Base-by-base conservation (phyloP, 768 basidiomycete genomes). In the Calocera viscosa region DNA sequence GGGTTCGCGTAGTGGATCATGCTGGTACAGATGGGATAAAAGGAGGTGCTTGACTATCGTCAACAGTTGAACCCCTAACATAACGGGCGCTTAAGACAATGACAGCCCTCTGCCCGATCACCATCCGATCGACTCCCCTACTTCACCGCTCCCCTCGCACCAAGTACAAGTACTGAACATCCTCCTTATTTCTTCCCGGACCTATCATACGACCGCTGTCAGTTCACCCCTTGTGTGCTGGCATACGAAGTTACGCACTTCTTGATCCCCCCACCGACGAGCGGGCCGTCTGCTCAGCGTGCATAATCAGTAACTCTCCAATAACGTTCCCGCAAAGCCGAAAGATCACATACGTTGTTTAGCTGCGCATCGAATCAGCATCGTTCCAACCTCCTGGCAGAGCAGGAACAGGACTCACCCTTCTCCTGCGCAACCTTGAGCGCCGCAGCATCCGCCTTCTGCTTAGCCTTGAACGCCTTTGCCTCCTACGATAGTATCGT, bases 191-290 rank as follows among this genome's bases (percentile, higher is more conserved):
- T 60, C 53, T 60, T 60, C 14, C 53, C 53, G 16, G 53, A 60
- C 53, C 26, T 28, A 10, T 19, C 22, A 26, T 49, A 14, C 35
- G 14, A 30, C 53, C 30, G 14, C 53, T 60, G 30, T 60, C 30
- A 60, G 30, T 5, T 16, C 5, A 2, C 2, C 14, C 11, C 10
- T 26, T 5, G 11, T 32, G 30, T 30, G 53, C 26, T 16, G 22
- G 30, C 14, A 60, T 5, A 22, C n/a, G n/a, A n/a, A n/a, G n/a
- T 2, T 28, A 81, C 87, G 72, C 77, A 91, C 90, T 92, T 92
- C 83, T 92, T 91, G 81, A 92, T 90, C 28, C 91, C 89, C 49
- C 83, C 85, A 64, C 84, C 72, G 32, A 67, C 84, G 65, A 86
- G 81, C 11, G 87, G 79, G 24, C 89, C 89, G 69, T 83, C 90